phyloP scores from a whole-genome alignment of 2,329 filamentous ascomycete species.

The Colletotrichum spaethianum region DNA sequence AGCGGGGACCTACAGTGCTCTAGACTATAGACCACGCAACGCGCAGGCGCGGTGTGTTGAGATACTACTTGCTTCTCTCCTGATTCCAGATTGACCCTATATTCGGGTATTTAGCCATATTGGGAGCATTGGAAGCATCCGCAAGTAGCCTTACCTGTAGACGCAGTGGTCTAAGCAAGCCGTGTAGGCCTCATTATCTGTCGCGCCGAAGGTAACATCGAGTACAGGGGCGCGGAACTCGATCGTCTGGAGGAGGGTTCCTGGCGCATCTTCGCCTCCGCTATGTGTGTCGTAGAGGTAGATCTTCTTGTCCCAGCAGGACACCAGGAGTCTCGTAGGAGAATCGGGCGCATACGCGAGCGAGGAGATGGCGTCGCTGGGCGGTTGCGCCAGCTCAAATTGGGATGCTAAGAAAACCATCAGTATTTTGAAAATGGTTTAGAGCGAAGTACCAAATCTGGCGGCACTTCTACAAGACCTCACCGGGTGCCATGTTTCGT shows the following conservation, averaged over 20 bases:
- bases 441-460: not conserved
- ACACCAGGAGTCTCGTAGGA: slow-evolving; percentile 84
- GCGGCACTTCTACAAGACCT: slow-evolving; percentile 27
- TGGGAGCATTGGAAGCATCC: not conserved
- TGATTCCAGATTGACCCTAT: slow-evolving; percentile 76
- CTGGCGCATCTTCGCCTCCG: slow-evolving; percentile 68
- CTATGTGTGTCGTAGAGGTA: slow-evolving; percentile 86
- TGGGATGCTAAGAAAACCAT: slow-evolving; percentile 70
- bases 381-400: slow-evolving; percentile 86
- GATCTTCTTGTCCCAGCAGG: slow-evolving; percentile 94
- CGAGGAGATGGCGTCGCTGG: slow-evolving; percentile 88
- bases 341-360: slow-evolving; percentile 86
- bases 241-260: slow-evolving; percentile 78
- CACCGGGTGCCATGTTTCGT: slow-evolving; percentile 58
- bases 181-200: slow-evolving; percentile 87
- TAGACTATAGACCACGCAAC: slow-evolving; percentile 85
- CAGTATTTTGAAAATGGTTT: slow-evolving; percentile 29
- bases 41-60: slow-evolving; percentile 84
- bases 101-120: not conserved
- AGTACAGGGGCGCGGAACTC: slow-evolving; percentile 89
- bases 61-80: slow-evolving; percentile 82
- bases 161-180: slow-evolving; percentile 92
- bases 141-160: slow-evolving; percentile 68
- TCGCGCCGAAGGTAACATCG: slow-evolving; percentile 90
- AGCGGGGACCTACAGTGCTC: slow-evolving; percentile 71